These are phyloP conservation scores for Cymbidium sinense DNA, from an alignment of 106 monocot genomes.

Conservation along the genomic window DNA sequence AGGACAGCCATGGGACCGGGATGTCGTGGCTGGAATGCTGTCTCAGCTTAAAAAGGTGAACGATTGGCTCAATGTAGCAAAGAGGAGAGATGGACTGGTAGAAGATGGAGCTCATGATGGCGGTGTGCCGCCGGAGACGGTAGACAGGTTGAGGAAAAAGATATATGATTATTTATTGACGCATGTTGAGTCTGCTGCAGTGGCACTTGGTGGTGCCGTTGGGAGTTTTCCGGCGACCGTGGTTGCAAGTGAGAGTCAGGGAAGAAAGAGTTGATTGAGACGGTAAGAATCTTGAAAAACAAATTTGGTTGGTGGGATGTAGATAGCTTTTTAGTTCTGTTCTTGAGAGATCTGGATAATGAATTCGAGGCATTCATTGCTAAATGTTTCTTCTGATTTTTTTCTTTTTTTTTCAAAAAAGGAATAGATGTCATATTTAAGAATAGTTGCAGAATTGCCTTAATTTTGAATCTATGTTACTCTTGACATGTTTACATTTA, in stretches of 20 bases:
- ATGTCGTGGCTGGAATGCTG: conserved; percentile 60
- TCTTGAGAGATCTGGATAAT: too few relatives aligned
- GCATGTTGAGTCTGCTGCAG: conserved; percentile 81
- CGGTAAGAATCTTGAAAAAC: too few relatives aligned
- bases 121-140: conserved; percentile 30
- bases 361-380: too few relatives aligned
- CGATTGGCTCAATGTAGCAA: conserved; percentile 60
- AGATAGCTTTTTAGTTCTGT: too few relatives aligned
- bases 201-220: conserved; percentile 39
- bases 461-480: too few relatives aligned
- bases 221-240: not conserved
- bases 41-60: conserved; percentile 89
- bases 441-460: too few relatives aligned
- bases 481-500: too few relatives aligned
- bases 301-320: too few relatives aligned
- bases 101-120: conserved; percentile 5
- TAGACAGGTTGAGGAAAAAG: conserved; percentile 72
- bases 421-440: too few relatives aligned
- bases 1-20: conserved; percentile 27
- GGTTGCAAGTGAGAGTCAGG: not conserved
- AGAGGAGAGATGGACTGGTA: not conserved
- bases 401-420: too few relatives aligned
- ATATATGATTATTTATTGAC: conserved; percentile 84
- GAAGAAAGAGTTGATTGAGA: not conserved
- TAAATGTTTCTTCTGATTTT: too few relatives aligned